Conservation (phyloP, 1,284 basidiomycete genomes). For the Tylopilus sp. region DNA sequence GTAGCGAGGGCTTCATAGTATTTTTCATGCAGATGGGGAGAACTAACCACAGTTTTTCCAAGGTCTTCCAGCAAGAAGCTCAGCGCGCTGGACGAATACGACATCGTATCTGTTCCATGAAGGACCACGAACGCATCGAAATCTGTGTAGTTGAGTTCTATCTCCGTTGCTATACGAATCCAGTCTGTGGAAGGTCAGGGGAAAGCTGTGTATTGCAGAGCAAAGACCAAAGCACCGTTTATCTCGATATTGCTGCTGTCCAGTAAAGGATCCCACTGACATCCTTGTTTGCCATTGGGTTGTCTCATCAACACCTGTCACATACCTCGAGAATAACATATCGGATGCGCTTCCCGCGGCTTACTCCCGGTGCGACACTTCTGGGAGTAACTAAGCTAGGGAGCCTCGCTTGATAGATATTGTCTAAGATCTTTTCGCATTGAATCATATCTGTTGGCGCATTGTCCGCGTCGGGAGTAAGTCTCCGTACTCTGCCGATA, state of each 20-base stretch:
- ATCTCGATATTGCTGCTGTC: slow-evolving; percentile 87
- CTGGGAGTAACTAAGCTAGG: slow-evolving; percentile 74
- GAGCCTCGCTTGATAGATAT: slow-evolving; percentile 63
- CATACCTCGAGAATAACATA: slow-evolving; percentile 76
- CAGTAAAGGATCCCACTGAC: slow-evolving; percentile 77
- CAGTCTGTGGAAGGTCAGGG: slow-evolving; percentile 54
- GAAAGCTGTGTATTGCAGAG: not conserved
- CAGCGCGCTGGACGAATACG: slow-evolving; percentile 81
- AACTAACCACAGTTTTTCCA: slow-evolving; percentile 75
- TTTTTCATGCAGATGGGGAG: not conserved
- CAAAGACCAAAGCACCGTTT: slow-evolving; percentile 44
- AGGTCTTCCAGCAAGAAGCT: slow-evolving; percentile 88
- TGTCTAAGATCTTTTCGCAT: slow-evolving; percentile 52
- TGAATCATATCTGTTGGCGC: slow-evolving; percentile 34
- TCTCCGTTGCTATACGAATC: slow-evolving; percentile 85
- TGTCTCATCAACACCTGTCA: slow-evolving; percentile 7
- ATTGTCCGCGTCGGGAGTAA: slow-evolving; percentile 32
- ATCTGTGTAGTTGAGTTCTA: slow-evolving; percentile 78
- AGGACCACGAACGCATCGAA: slow-evolving; percentile 90
- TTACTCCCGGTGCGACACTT: slow-evolving; percentile 57
- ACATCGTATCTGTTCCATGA: slow-evolving; percentile 93
- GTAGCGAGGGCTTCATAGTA: not conserved
- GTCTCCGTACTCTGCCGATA: slow-evolving; percentile 46
- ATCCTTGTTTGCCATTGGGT: slow-evolving; percentile 7
- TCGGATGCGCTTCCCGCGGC: slow-evolving; percentile 62